Conservation (phyloP, 2,329 filamentous ascomycete species). For the Pseudopithomyces maydicus region DNA sequence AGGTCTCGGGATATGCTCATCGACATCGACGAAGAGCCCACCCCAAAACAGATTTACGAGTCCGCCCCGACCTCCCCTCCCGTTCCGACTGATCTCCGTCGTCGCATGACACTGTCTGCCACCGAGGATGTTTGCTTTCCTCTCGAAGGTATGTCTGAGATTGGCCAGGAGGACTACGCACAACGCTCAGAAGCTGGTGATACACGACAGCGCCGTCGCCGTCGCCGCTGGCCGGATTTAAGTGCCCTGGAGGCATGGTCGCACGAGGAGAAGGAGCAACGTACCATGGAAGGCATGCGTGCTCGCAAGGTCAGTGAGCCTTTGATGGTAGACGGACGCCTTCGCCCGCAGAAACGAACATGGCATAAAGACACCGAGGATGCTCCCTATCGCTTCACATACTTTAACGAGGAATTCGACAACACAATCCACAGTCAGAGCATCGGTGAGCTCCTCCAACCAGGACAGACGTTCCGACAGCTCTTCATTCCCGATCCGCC, state of each 20-base stretch:
- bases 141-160: constrained; percentile 75
- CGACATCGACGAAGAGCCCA: constrained; percentile 51
- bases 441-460: constrained; percentile 89
- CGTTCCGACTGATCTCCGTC: constrained; percentile 28
- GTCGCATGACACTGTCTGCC: constrained; percentile 59
- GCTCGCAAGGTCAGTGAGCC: constrained; percentile 94
- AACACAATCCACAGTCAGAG: constrained; percentile 96
- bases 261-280: constrained; percentile 83
- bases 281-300: constrained; percentile 75
- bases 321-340: constrained; percentile 84
- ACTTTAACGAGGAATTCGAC: constrained; percentile 97
- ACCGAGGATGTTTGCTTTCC: constrained; percentile 95
- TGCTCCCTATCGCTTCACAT: constrained; percentile 91
- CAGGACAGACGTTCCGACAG: constrained; percentile 81
- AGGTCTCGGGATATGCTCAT: constrained; percentile 54
- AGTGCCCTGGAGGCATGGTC: constrained; percentile 87
- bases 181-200: constrained; percentile 54
- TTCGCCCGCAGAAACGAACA: constrained; percentile 75
- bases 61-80: constrained; percentile 30
- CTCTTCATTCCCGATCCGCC: constrained; percentile 87
- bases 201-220: constrained; percentile 51
- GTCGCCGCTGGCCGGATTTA: constrained; percentile 82
- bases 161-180: constrained; percentile 75
- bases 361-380: constrained; percentile 93
- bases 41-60: constrained; percentile 57